phyloP scores from a whole-genome alignment of 2,329 filamentous ascomycete genomes.

The Botrytis sinoallii region DNA sequence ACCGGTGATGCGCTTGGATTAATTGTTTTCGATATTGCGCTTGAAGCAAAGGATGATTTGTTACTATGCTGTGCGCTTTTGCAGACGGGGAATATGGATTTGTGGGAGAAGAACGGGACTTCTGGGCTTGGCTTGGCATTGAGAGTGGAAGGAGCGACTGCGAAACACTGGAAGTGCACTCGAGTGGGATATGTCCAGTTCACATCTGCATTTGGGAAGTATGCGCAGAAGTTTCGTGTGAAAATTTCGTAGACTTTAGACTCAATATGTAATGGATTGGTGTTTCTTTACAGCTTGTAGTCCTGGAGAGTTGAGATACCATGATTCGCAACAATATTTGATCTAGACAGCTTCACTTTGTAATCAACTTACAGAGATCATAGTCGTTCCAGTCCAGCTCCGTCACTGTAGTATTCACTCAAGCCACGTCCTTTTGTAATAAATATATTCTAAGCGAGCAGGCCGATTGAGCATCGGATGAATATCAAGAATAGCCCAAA shows the following conservation, averaged over 20 bases:
- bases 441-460: neutral
- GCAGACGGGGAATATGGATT: neutral
- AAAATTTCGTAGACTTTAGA: neutral
- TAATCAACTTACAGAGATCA: neutral
- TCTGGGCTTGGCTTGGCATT: neutral
- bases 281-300: neutral
- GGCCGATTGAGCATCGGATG: neutral
- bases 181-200: neutral
- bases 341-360: neutral
- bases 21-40: neutral
- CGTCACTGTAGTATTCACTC: neutral
- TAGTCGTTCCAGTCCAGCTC: neutral
- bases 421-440: fast-evolving
- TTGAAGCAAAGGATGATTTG: neutral
- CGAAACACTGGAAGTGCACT: neutral
- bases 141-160: neutral
- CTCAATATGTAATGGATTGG: neutral
- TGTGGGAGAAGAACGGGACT: neutral
- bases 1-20: neutral
- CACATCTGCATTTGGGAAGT: neutral
- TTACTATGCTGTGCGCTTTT: neutral
- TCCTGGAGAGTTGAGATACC: neutral
- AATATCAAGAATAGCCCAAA: neutral
- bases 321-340: neutral
- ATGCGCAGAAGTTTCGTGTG: neutral